Base-by-base conservation (phyloP, 495 filamentous ascomycete species). In the Cryomyces minteri region DNA sequence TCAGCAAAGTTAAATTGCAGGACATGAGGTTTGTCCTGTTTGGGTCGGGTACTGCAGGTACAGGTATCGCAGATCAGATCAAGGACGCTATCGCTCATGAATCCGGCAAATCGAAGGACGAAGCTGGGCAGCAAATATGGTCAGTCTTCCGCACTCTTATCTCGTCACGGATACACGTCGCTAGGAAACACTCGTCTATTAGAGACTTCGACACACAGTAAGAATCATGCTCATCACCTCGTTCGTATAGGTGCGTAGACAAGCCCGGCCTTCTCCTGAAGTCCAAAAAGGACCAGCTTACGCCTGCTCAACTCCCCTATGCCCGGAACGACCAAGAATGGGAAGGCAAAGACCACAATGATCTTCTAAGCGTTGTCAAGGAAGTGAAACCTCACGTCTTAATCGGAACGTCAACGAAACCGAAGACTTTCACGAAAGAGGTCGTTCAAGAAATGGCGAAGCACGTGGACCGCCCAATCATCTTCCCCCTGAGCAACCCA, bases 401-500 rank as follows among this genome's bases (percentile, higher is more conserved):
- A 4, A 75, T 94, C 47, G 86, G 87, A 7, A 88, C 82, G 3
- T 90, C 84, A 5, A 94, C 86, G 0, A 73, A 76, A 4, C 82
- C 84, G 4, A 73, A 75, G n/a, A 55, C 84, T 4, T 93, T 94
- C 59, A 87, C 80, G 0, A 66, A 85, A 49, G 71, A 82, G 28
- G 60, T 84, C 44, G 67, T 93, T 18, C 65, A 67, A 25, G 84
- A 79, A 51, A 92, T 94, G 84, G 77, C 80, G n/a, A 68, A 71
- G 31, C 74, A 88, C 49, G 73, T 83, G 1, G 69, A 81, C 1
- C 71, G 78, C 5, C 86, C 86, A 30, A 80, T 90, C 42, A 74
- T 94, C 43, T 76, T 93, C 45, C 87, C 86, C 0, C 70, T 93
- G 12, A 87, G 80, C 9, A 94, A 94, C 57, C 86, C 86, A 4